A percentile compares a stretch with the other conserved stretches of the same genome.
Conservation (phyloP, 805 yeast species). For the Candida tibetensis region DNA sequence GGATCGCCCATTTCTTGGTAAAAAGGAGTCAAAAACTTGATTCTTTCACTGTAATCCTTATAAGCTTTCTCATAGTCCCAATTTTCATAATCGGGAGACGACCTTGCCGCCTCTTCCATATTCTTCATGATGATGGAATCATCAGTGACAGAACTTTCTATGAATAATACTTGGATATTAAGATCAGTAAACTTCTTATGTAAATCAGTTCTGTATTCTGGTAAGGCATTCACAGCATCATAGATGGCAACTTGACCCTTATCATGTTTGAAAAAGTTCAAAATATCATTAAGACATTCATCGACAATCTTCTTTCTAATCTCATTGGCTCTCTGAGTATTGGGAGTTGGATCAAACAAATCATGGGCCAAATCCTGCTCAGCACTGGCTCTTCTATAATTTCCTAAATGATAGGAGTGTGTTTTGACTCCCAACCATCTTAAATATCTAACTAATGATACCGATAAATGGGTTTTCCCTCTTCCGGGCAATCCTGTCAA, state of each 20-base stretch:
- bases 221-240: slow-evolving; percentile 89
- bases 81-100: slow-evolving; percentile 81
- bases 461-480: slow-evolving; percentile 92
- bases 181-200: slow-evolving; percentile 50
- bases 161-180: slow-evolving; percentile 76
- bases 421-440: slow-evolving; percentile 96
- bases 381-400: slow-evolving; percentile 67
- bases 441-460: slow-evolving; percentile 84
- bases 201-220: slow-evolving; percentile 61
- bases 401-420: slow-evolving; percentile 87
- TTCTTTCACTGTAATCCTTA: slow-evolving; percentile 70
- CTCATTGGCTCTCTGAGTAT: slow-evolving; percentile 41
- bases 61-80: slow-evolving; percentile 77
- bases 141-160: slow-evolving; percentile 84
- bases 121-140: slow-evolving; percentile 65
- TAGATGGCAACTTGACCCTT: slow-evolving; percentile 94
- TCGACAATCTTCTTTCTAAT: slow-evolving; percentile 58
- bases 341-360: slow-evolving; percentile 59
- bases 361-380: slow-evolving; percentile 59
- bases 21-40: slow-evolving; percentile 60
- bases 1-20: slow-evolving; percentile 69
- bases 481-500: slow-evolving; percentile 94
- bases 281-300: slow-evolving; percentile 67
- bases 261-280: slow-evolving; percentile 65
- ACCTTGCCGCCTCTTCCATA: slow-evolving; percentile 73